Evolutionary conservation across 129 eudicot species (phyloP).

Genomic region (Flaveria bidentis): DNA sequence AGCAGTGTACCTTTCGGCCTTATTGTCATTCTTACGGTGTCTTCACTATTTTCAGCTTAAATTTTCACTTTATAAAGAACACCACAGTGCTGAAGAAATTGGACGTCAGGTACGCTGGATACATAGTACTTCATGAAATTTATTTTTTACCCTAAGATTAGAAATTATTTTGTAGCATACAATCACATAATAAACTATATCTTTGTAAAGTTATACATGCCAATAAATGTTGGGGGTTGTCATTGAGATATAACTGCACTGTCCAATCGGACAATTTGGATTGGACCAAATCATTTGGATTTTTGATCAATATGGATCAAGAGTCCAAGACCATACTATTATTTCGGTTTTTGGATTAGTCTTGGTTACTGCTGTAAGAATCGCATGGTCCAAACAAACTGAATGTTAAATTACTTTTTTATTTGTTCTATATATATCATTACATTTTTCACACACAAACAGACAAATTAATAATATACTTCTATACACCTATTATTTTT

Average conservation of each 20-base stretch:
- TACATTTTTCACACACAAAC: neutral
- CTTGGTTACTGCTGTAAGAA: neutral
- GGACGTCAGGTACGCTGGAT: conserved; percentile 54
- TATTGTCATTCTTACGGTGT: neutral
- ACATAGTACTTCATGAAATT: neutral
- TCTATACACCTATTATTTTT: neutral
- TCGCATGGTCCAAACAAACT: neutral
- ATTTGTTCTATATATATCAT: neutral
- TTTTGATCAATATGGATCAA: neutral
- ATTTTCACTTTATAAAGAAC: conserved; percentile 45
- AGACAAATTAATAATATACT: neutral
- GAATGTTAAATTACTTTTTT: neutral
- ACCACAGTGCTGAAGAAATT: conserved; percentile 58
- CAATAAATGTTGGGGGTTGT: neutral
- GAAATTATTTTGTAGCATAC: neutral
- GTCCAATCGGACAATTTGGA: neutral
- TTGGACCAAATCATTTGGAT: conserved; percentile 1
- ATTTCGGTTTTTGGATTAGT: neutral
- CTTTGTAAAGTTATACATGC: neutral
- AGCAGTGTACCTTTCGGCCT: conserved; percentile 7
- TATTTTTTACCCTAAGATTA: neutral
- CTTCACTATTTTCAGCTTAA: conserved; percentile 44
- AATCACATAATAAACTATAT: neutral
- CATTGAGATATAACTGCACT: neutral
- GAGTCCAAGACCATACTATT: neutral